phyloP scores from a whole-genome alignment of 768 basidiomycete species.

The Austroboletus eburneus region DNA sequence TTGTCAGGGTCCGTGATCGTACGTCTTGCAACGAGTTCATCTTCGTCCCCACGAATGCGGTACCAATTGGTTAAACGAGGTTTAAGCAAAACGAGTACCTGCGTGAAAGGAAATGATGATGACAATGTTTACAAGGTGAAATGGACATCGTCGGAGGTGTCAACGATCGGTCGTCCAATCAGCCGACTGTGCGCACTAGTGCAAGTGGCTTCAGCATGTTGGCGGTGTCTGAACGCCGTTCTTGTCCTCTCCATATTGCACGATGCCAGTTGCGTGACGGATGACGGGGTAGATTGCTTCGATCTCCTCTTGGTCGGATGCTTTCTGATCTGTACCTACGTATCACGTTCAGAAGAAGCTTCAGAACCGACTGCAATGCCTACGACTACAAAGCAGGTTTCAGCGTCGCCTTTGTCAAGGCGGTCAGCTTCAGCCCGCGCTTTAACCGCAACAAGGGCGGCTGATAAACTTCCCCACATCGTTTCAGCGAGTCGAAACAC shows the following conservation, averaged over 20 bases:
- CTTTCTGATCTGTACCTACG: background rate
- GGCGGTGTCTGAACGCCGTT: background rate
- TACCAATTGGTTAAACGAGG: conserved; percentile 13
- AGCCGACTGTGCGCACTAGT: conserved; percentile 23
- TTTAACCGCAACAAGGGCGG: conserved; percentile 34
- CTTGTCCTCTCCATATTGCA: conserved; percentile 20
- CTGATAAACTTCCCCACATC: conserved; percentile 15
- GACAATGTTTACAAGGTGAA: conserved; percentile 18
- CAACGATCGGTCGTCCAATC: conserved; percentile 22
- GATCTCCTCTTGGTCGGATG: too few species aligned
- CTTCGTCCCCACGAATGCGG: conserved; percentile 15
- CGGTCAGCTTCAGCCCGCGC: conserved; percentile 23
- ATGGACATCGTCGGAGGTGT: conserved; percentile 31
- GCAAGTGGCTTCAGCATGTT: conserved; percentile 8
- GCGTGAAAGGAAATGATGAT: background rate
- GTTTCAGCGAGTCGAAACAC: background rate
- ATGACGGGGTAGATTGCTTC: conserved; percentile 32
- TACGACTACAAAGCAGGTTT: conserved; percentile 28
- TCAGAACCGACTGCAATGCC: conserved; percentile 22
- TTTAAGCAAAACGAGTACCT: background rate
- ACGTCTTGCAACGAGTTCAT: background rate
- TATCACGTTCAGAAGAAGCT: conserved; percentile 6
- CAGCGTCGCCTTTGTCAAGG: conserved; percentile 22
- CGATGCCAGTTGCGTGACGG: conserved; percentile 19
- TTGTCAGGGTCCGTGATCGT: background rate